Base-by-base conservation (phyloP, 495 filamentous ascomycete species). In the Tuber aestivum region DNA sequence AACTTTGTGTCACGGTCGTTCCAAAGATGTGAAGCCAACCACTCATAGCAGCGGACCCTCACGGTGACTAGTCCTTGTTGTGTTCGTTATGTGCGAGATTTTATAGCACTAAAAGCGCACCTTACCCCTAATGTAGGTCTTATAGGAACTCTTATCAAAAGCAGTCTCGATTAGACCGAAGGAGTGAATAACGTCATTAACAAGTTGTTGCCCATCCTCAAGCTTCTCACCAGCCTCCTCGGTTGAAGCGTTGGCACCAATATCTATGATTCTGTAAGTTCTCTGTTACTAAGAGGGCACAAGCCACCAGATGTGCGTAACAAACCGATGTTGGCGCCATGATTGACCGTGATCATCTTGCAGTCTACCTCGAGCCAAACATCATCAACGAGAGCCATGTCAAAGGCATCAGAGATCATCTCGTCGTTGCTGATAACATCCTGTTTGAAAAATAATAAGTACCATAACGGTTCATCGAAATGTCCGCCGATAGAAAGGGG, bases 191-290 rank as follows among this genome's bases (percentile, higher is more conserved):
- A 98, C 89, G 85, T 99, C 94, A 89, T 97, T 96, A 86, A 98
- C 96, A 85, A 90, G 90, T 84, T 91, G 84, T 74, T 85, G 84
- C 75, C 82, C 82, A 74, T 94, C 94, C 37, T 94, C 94, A 65
- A 83, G 88, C 77, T 95, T 94, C 37, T 91, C 93, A 4, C 8
- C 56, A 73, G 84, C 90, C 81, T 91, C 95, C 87, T 98, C 95
- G 77, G 95, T 94, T 76, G 95, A 98, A 76, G 95, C 92, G 87
- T 98, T 99, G 87, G 94, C 96, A 85, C 95, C 95, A 83, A 90
- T 97, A 83, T 98, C 94, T 90, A 76, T 35, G 37, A n/a, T 32
- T 32, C 10, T 16, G n/a, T 61, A 16, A 61, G 32, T 40, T 71
- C 37, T 40, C 14, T 75, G 73, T 82, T 41, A 82, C n/a, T 9